Percentiles rank a stretch among this genome's conserved stretches.
These are phyloP conservation scores for Solanum bulbocastanum DNA, from an alignment of 257 asterid species.

Conservation along the genomic window DNA sequence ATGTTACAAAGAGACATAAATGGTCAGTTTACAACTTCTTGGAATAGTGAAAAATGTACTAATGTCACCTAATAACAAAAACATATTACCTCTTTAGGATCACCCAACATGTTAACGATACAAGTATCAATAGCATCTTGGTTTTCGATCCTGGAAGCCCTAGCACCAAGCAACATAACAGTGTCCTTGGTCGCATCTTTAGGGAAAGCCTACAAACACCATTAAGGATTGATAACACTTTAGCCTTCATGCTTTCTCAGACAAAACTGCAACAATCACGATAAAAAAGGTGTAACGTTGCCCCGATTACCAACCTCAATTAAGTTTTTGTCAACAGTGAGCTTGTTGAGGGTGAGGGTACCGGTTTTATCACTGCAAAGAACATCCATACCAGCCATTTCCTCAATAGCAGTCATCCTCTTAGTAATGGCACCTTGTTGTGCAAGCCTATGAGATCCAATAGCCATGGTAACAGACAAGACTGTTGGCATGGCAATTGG, in stretches of 20 bases:
- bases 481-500: constrained; percentile 98
- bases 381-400: constrained; percentile 96
- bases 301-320: constrained; percentile 37
- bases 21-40: background rate
- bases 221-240: background rate
- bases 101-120: constrained; percentile 62
- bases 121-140: constrained; percentile 93
- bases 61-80: background rate
- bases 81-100: constrained; percentile 56
- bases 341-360: constrained; percentile 87
- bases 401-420: constrained; percentile 99
- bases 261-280: background rate
- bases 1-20: background rate
- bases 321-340: constrained; percentile 58
- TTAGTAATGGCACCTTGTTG: constrained; percentile 95
- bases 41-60: background rate
- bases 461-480: constrained; percentile 91
- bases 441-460: constrained; percentile 84
- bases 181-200: constrained; percentile 36
- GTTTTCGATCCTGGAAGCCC: constrained; percentile 78
- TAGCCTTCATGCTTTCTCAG: background rate
- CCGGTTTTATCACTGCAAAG: constrained; percentile 95
- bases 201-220: constrained; percentile 29
- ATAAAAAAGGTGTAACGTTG: background rate
- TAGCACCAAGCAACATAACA: constrained; percentile 50